Evolutionary conservation across 1,284 basidiomycete species (phyloP).

Genomic region (Cryptococcus floricola): DNA sequence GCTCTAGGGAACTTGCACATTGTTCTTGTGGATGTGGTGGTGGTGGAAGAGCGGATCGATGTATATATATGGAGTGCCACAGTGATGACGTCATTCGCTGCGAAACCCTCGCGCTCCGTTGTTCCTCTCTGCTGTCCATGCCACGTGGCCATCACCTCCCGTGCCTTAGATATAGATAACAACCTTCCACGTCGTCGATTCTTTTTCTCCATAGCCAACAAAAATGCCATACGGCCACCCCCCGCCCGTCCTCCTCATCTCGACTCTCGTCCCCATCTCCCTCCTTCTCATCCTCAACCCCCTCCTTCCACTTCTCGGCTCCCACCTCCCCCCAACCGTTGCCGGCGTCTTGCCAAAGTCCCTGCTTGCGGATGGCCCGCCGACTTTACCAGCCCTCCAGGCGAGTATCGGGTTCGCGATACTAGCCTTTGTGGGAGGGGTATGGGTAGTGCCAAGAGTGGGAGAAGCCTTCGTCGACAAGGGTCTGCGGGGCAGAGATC

Average conservation of each 20-base stretch:
- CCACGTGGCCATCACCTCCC: too few species aligned
- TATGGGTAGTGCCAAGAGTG: conserved; percentile 70
- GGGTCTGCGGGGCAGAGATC: conserved; percentile 71
- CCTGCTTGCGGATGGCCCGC: not conserved
- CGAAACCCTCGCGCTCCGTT: too few species aligned
- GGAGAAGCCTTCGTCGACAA: conserved; percentile 70
- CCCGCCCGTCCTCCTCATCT: conserved; percentile 31
- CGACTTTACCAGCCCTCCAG: conserved; percentile 41
- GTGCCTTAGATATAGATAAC: too few species aligned
- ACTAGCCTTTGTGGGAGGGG: conserved; percentile 67
- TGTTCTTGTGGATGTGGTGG: too few species aligned
- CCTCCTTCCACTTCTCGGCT: conserved; percentile 34
- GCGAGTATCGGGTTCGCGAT: conserved; percentile 75
- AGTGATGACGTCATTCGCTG: too few species aligned
- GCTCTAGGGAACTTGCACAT: too few species aligned
- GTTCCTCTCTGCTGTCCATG: too few species aligned
- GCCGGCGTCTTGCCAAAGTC: conserved; percentile 10
- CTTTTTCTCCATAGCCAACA: not conserved
- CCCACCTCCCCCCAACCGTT: conserved; percentile 23
- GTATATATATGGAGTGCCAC: too few species aligned
- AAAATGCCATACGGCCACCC: conserved; percentile 22
- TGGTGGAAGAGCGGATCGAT: too few species aligned
- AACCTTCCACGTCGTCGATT: not conserved
- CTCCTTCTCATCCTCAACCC: conserved; percentile 37
- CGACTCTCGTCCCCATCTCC: conserved; percentile 37